phyloP scores from a whole-genome alignment of 2,329 filamentous ascomycete species.

The Fusarium sp. region DNA sequence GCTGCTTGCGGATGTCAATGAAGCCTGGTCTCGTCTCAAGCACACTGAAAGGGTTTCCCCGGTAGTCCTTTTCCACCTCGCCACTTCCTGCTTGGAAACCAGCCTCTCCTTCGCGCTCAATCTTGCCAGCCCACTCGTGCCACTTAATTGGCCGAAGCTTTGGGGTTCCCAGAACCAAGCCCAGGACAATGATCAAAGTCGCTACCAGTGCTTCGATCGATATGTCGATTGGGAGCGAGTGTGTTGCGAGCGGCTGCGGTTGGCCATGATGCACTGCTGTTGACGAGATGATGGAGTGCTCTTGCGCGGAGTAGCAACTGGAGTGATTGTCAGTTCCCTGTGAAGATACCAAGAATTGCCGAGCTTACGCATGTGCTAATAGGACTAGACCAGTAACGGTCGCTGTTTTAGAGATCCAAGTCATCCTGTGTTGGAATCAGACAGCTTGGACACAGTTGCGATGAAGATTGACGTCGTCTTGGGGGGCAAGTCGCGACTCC shows the following conservation, averaged over 20 bases:
- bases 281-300: constrained; percentile 81
- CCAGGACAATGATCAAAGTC: constrained; percentile 81
- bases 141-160: constrained; percentile 86
- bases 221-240: constrained; percentile 82
- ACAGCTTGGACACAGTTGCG: constrained; percentile 1
- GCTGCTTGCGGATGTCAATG: constrained; percentile 84
- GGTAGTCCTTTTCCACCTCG: constrained; percentile 73
- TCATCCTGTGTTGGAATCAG: constrained; percentile 61
- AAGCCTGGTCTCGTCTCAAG: constrained; percentile 87
- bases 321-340: constrained; percentile 24
- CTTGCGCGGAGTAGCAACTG: constrained; percentile 96
- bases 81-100: constrained; percentile 66
- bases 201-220: constrained; percentile 85
- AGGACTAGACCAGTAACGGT: constrained; percentile 81
- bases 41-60: constrained; percentile 80
- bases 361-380: constrained; percentile 83
- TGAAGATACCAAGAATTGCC: not conserved
- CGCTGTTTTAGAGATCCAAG: constrained; percentile 74
- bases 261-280: constrained; percentile 56
- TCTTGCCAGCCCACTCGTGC: constrained; percentile 82
- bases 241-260: constrained; percentile 52
- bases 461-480: constrained; percentile 15
- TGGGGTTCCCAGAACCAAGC: constrained; percentile 81
- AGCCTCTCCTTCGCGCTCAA: constrained; percentile 78
- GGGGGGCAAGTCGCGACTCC: constrained; percentile 36